Percentiles rank a stretch among this genome's conserved stretches.
phyloP scores from a whole-genome alignment of 352 stramenopile genomes.

The Globisporangium paroecandrum region DNA sequence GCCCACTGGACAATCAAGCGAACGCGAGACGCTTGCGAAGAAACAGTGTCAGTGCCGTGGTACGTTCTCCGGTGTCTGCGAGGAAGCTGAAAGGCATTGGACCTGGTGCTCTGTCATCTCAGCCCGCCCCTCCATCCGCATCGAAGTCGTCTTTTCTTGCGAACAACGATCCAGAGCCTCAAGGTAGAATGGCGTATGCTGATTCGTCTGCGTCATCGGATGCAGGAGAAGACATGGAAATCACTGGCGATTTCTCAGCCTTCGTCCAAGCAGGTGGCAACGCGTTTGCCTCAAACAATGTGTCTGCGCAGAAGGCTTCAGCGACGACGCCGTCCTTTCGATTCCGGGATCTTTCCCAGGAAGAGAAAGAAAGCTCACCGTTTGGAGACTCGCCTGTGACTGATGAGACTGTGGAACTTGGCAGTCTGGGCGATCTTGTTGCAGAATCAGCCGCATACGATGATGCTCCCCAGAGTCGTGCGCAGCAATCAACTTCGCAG shows the following conservation, averaged over 20 bases:
- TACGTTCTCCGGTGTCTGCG: slow-evolving; percentile 17
- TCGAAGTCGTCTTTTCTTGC: slow-evolving; percentile 48
- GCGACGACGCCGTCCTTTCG: slow-evolving; percentile 16
- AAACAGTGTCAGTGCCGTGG: slow-evolving; percentile 29
- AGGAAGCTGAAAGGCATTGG: slow-evolving; percentile 18
- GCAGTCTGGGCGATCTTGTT: slow-evolving; percentile 56
- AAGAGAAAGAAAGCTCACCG: slow-evolving; percentile 20
- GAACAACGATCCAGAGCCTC: slow-evolving; percentile 11
- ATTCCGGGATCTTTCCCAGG: slow-evolving; percentile 9
- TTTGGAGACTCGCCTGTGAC: slow-evolving; percentile 26
- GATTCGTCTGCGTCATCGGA: slow-evolving; percentile 79
- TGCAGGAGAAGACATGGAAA: slow-evolving; percentile 83
- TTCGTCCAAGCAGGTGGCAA: slow-evolving; percentile 30
- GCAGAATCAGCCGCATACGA: slow-evolving; percentile 51
- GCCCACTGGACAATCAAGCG: slow-evolving; percentile 73
- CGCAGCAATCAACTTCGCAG: slow-evolving; percentile 13
- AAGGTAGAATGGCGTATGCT: slow-evolving; percentile 46
- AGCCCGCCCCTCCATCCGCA: slow-evolving; percentile 9
- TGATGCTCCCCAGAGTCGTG: slow-evolving; percentile 18
- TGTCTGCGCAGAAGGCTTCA: not conserved
- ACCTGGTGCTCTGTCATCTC: slow-evolving; percentile 7
- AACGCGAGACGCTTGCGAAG: slow-evolving; percentile 53
- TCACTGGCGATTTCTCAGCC: slow-evolving; percentile 70
- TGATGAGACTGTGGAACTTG: slow-evolving; percentile 58
- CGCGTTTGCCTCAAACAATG: slow-evolving; percentile 12